Evolutionary conservation across 2,329 filamentous ascomycete species (phyloP), one percentile per base, ranked within the genome.

Genomic region (Colletotrichum agaves): DNA sequence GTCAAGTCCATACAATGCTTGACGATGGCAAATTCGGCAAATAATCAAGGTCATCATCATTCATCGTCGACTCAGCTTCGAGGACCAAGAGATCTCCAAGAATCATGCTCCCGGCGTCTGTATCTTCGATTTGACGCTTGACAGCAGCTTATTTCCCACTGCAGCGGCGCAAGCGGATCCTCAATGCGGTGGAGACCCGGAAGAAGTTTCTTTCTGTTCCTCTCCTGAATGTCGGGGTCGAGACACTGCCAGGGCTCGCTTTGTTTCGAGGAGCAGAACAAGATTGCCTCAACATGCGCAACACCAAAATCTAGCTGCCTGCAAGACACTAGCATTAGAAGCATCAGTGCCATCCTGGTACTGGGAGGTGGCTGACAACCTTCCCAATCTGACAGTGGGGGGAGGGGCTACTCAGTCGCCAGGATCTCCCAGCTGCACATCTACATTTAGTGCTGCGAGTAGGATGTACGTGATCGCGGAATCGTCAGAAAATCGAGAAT

Each of bases 191-290:
- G 64, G 64, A 46, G 52, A 17, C 37, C 31, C 12, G 12, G 53
- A 23, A 64, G 39, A 49, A 15, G 47, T 67, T 53, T 64, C 33
- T 37, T 37, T 52, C 13, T 58, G 23, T 37, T 47, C 60, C 35
- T 67, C 64, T 59, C 64, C 64, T 67, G 61, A 64, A 37, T 3
- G 33, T 21, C 60, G 33, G 23, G 37, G 41, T 12, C 64, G 61
- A 67, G 60, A 63, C 60, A 47, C 21, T 58, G 53, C 64, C 60
- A 63, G 64, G 64, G 60, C 64, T 67, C 21, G 64, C 60, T 58
- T 67, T 64, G 61, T 67, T 67, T 64, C 61, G 64, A 67, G 64
- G 46, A 33, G 15, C 39, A 23, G 37, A 67, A 47, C 46, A 59
- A 63, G 33, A 67, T 67, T 64, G 44, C 64, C 64, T 59, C 37